Base-by-base conservation (phyloP, 2,329 filamentous ascomycete genomes). In the Colletotrichum sp. region DNA sequence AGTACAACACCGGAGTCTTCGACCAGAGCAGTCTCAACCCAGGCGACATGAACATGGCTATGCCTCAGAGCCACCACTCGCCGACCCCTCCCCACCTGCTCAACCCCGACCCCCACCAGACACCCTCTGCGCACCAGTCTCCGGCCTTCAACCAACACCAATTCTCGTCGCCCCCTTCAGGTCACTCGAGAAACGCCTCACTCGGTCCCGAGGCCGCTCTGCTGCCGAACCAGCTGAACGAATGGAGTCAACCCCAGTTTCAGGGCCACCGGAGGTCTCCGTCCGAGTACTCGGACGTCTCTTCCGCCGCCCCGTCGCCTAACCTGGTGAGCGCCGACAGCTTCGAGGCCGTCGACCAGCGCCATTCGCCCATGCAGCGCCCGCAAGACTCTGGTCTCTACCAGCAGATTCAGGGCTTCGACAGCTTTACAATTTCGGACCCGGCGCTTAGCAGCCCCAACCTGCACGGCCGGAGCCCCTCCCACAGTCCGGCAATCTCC, bases 221-320 rank as follows among this genome's bases (percentile, higher is more conserved):
- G n/a, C 83, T 91, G 32, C 87, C 86, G 4, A 86, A 84, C n/a
- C 90, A 91, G 78, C 79, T 88, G 64, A 80, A 79, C 69, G 90
- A 92, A 75, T 92, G 90, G 90, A 87, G 79, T 56, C 87, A 88
- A 71, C 84, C 87, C 16, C 89, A 91, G 75, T 98, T 98, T 81
- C 93, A 95, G 78, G 89, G 91, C n/a, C 96, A 98, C 82, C 91
- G 96, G 79, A 92, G 96, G 80, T 93, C 92, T 48, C 94, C 95
- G 1, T 98, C 96, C n/a, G 96, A 98, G 79, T 95, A 94, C 80
- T 98, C 96, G 4, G 96, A 98, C 79, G 93, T 98, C 8, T 98
- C 93, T 7, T 98, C 95, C 22, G 94, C 93, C 18, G 93, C 94
- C 27, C 94, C 93, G 28, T 98, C 96, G 22, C 96, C 96, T 5